These are phyloP conservation scores for Yarrowia alimentaria DNA, from an alignment of 805 yeast genomes.

Conservation along the genomic window DNA sequence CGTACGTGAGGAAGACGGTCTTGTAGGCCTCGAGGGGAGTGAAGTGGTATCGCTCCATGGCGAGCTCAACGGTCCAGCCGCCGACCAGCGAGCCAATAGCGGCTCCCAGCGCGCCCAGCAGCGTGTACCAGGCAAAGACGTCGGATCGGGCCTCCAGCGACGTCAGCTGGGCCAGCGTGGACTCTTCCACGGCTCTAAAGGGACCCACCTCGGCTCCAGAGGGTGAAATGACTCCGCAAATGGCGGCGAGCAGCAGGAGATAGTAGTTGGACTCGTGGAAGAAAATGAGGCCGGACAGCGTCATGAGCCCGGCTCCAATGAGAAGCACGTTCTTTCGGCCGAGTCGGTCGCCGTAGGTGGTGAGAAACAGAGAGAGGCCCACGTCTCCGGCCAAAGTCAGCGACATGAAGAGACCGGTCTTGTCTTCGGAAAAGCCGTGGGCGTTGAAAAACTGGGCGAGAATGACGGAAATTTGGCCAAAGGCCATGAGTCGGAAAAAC, in stretches of 20 bases:
- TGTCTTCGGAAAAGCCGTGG: conserved; percentile 53
- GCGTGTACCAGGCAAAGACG: conserved; percentile 70
- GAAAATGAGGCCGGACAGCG: conserved; percentile 62
- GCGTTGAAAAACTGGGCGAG: conserved; percentile 63
- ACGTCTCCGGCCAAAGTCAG: conserved; percentile 79
- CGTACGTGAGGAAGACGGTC: conserved; percentile 52
- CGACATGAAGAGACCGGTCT: conserved; percentile 79
- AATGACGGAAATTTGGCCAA: conserved; percentile 77
- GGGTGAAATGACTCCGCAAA: conserved; percentile 82
- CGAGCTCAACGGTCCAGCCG: conserved; percentile 46
- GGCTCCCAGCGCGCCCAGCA: conserved; percentile 66
- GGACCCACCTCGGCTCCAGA: conserved; percentile 92
- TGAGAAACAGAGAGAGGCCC: conserved; percentile 60
- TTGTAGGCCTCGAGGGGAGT: conserved; percentile 46
- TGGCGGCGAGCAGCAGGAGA: conserved; percentile 65
- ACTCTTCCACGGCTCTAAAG: conserved; percentile 80
- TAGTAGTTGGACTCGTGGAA: conserved; percentile 53
- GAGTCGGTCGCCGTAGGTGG: conserved; percentile 71
- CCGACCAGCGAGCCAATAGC: conserved; percentile 68
- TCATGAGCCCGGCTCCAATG: conserved; percentile 66
- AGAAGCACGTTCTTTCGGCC: conserved; percentile 68
- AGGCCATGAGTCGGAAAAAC: conserved; percentile 67
- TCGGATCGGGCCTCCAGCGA: conserved; percentile 51
- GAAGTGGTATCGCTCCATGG: conserved; percentile 28
- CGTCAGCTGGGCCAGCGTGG: conserved; percentile 76